Evolutionary conservation across 2,329 filamentous ascomycete genomes (phyloP), one percentile per base, ranked within the genome.

Genomic region (Claviceps pusilla): DNA sequence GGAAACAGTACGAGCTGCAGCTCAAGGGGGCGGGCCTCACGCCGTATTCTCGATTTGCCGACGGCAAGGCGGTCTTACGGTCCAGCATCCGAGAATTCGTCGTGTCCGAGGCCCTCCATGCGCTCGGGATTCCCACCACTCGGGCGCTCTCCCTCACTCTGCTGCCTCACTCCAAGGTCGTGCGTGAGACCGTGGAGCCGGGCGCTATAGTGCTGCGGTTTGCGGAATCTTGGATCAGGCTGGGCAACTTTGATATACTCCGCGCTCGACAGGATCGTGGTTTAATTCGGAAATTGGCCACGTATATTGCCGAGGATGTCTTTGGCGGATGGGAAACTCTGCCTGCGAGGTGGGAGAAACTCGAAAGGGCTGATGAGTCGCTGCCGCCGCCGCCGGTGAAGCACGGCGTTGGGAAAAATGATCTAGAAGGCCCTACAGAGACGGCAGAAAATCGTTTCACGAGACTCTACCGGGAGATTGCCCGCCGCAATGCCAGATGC

Each of bases 241-340:
- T 98, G 51, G 93, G 93, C n/a, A 97, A 86, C 24, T 98, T 98
- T 65, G 94, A 98, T 63, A 77, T 98, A n/a, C 77, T 90, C 9
- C 82, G 89, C 43, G 84, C 86, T 4, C 78, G 93, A 24, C 87
- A 87, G 37, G 89, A 98, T 60, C 76, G 90, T 24, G 76, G 75
- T 11, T 70, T 93, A 45, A 82, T 91, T 24, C 76, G 89, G 7
- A 79, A 79, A 58, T 72, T 96, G 11, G 83, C 88, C 4, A 87
- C 84, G 9, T 97, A 95, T 64, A 78, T 89, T 2, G 89, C 87
- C 0, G 89, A 95, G 66, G 80, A 95, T 55, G 88, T 96, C 2
- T 88, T 94, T 59, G 79, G 81, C 5, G 89, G 91, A 1, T 97
- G 90, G 90, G 83, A 89, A 35, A 82, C 76, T n/a, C 73, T 97